Conservation (phyloP, 352 stramenopile genomes). For the Pythium insidiosum region DNA sequence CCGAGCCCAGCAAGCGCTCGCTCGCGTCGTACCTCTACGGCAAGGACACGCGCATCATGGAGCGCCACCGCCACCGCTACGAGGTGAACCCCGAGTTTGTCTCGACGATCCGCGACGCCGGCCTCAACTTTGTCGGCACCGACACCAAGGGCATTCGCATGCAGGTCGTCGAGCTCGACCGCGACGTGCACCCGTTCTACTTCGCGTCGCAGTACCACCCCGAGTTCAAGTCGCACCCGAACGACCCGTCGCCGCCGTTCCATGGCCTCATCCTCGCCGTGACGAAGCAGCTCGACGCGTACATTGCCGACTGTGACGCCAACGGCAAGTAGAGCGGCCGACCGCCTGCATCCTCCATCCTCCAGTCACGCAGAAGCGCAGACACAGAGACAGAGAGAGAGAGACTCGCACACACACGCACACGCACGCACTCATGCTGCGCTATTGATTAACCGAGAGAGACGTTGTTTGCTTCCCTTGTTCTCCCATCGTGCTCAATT, state of each 20-base stretch:
- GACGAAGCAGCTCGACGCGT: slow-evolving; percentile 63
- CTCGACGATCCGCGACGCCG: slow-evolving; percentile 79
- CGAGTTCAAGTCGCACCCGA: slow-evolving; percentile 97
- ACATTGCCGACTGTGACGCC: slow-evolving; percentile 39
- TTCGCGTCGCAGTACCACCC: slow-evolving; percentile 99
- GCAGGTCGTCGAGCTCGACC: slow-evolving; percentile 97
- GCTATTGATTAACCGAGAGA: slow-evolving; percentile 14
- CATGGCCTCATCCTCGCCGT: slow-evolving; percentile 93
- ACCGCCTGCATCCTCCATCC: too few species aligned
- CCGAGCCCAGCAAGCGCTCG: slow-evolving; percentile 73
- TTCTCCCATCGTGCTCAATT: too few species aligned
- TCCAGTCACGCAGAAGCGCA: too few species aligned
- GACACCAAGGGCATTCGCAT: slow-evolving; percentile 97
- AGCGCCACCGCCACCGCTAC: slow-evolving; percentile 98
- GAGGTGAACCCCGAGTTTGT: slow-evolving; percentile 98
- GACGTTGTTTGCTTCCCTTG: slow-evolving; percentile 5
- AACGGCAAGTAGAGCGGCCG: slow-evolving; percentile 25
- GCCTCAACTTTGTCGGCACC: slow-evolving; percentile 96
- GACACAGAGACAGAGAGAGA: neutral
- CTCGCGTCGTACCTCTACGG: slow-evolving; percentile 90
- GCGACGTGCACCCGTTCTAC: slow-evolving; percentile 97
- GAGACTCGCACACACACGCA: neutral
- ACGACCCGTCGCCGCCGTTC: slow-evolving; percentile 96
- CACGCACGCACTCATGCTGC: neutral
- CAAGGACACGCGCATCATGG: slow-evolving; percentile 85